phyloP scores from a whole-genome alignment of 129 eudicot species.

The Erigeron canadensis region DNA sequence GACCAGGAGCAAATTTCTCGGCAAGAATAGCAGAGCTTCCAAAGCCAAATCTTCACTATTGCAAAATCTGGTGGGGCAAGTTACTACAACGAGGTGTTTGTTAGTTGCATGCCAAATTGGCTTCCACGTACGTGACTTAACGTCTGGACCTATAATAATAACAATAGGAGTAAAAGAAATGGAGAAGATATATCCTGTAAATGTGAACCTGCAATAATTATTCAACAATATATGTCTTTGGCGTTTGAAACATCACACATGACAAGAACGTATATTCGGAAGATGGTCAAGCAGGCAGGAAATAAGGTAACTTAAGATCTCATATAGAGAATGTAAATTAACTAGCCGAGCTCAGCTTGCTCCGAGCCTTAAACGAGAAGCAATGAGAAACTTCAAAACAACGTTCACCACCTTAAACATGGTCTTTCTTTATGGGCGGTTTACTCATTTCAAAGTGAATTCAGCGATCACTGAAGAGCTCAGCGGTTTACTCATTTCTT shows the following conservation, averaged over 20 bases:
- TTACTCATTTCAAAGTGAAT: slow-evolving; percentile 68
- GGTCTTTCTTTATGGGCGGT: slow-evolving; percentile 48
- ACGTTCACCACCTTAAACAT: slow-evolving; percentile 52
- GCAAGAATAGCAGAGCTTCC: slow-evolving; percentile 98
- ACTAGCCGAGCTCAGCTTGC: slow-evolving; percentile 45
- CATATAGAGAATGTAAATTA: no score
- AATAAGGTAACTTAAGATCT: no score
- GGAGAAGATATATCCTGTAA: background rate
- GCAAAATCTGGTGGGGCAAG: slow-evolving; percentile 94
- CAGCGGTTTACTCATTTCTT: no score
- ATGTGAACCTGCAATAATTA: slow-evolving; percentile 79
- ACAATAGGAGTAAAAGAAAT: background rate
- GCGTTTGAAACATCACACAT: slow-evolving; percentile 99
- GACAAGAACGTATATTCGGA: slow-evolving; percentile 76
- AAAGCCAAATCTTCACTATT: slow-evolving; percentile 95
- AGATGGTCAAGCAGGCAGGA: slow-evolving; percentile 43
- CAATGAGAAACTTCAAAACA: slow-evolving; percentile 34
- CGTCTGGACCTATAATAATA: slow-evolving; percentile 11
- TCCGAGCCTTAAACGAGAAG: slow-evolving; percentile 48
- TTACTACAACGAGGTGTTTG: slow-evolving; percentile 54
- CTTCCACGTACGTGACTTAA: background rate
- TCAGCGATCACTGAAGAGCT: slow-evolving; percentile 52
- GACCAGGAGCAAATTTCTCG: slow-evolving; percentile 97
- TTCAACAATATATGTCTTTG: slow-evolving; percentile 96
- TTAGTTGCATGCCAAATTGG: slow-evolving; percentile 10